Base-by-base conservation (phyloP, 257 asterid species). In the Leptodermis oblonga region DNA sequence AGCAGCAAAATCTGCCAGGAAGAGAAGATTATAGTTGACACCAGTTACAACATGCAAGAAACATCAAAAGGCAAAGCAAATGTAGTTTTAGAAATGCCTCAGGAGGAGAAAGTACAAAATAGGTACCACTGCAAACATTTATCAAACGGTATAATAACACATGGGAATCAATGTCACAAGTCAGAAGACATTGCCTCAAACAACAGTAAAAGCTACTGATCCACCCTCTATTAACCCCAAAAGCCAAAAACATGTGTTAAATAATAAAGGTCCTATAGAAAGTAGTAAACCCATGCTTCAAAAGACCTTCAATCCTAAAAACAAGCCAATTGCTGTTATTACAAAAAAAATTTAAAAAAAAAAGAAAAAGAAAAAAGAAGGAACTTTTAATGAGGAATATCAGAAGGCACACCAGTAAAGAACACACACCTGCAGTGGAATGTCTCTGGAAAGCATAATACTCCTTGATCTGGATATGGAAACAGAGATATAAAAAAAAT, bases 401-500 rank as follows among this genome's bases (percentile, higher is more conserved):
- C 13, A 61, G 43, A n/a, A 61, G 70, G 61, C 74, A 54, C 43
- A 69, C 56, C 67, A 22, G 58, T 4, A 49, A 63, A 51, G 66
- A 70, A 20, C 58, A 67, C 75, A 74, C 58, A 74, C 65, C 77
- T 69, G 69, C 39, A 69, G 71, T 42, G 37, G 52, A 30, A 45
- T 30, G 61, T 55, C 53, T 74, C 74, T 80, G 71, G 65, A 74
- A 45, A 75, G 75, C 79, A 49, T 77, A 70, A 73, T 70, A 70
- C 68, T 52, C 64, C 48, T 46, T 48, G 67, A 52, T 31, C 67
- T 58, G 62, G 62, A 56, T 36, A 45, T 1, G 46, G 42, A 39
- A 64, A 59, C 14, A 12, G 31, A 34, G 55, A 7, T 9, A 25
- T 0, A 23, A n/a, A n/a, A n/a, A n/a, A n/a, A 28, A 12, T 45